A percentile compares a stretch with the other conserved stretches of the same genome.
These are phyloP conservation scores for Blastobotrys elegans DNA, from an alignment of 1,139 yeast species.

Conservation along the genomic window DNA sequence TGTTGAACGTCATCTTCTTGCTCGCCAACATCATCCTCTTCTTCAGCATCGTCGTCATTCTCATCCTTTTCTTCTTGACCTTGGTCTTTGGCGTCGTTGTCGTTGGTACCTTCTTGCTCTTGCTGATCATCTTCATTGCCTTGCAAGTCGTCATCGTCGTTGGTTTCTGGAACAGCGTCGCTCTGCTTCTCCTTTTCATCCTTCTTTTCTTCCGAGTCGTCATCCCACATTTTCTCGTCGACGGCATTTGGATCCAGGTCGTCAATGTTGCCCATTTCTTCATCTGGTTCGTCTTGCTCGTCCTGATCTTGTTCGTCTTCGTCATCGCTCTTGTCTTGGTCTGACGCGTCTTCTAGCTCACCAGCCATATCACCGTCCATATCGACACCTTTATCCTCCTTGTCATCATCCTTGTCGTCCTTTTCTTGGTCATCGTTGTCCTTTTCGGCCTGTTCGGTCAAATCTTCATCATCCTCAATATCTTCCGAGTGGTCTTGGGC, in stretches of 20 bases:
- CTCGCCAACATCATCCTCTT: slow-evolving; percentile 73
- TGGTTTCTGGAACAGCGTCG: slow-evolving; percentile 60
- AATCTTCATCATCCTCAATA: slow-evolving; percentile 88
- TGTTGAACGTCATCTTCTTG: slow-evolving; percentile 82
- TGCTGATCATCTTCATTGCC: slow-evolving; percentile 73
- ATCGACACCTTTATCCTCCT: slow-evolving; percentile 69
- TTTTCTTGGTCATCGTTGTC: slow-evolving; percentile 72
- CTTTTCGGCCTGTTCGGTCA: slow-evolving; percentile 81
- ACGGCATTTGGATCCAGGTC: slow-evolving; percentile 68
- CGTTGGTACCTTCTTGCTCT: slow-evolving; percentile 31
- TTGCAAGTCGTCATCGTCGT: slow-evolving; percentile 54
- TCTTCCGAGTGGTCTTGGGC: slow-evolving; percentile 77
- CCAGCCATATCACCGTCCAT: slow-evolving; percentile 98
- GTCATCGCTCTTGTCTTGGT: slow-evolving; percentile 50
- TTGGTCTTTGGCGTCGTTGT: slow-evolving; percentile 32
- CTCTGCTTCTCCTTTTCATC: slow-evolving; percentile 56
- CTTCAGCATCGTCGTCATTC: slow-evolving; percentile 50
- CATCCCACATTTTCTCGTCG: slow-evolving; percentile 99
- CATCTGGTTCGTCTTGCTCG: slow-evolving; percentile 58
- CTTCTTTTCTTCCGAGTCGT: slow-evolving; percentile 74
- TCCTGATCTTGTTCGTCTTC: slow-evolving; percentile 57
- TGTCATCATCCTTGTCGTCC: slow-evolving; percentile 50
- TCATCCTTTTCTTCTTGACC: slow-evolving; percentile 40
- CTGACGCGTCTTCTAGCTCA: slow-evolving; percentile 68
- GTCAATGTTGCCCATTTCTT: slow-evolving; percentile 60